Evolutionary conservation across 768 basidiomycete genomes (phyloP).

Genomic region (Crepidotus variabilis): DNA sequence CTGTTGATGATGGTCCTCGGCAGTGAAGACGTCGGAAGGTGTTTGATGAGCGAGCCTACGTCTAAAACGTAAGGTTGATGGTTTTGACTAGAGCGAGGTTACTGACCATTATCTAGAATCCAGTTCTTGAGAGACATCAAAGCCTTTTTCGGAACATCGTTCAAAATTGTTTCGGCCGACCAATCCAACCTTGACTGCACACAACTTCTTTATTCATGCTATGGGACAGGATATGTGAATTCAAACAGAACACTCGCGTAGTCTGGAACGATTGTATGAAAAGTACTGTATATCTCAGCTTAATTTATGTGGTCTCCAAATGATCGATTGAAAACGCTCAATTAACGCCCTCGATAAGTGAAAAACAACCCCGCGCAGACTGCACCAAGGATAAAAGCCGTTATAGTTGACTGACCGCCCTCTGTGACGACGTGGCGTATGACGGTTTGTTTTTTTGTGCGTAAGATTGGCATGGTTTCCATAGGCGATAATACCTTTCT

Average conservation of each 20-base stretch:
- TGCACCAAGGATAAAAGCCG: neutral
- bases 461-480: constrained; percentile 30
- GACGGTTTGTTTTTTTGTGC: neutral
- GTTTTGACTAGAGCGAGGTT: neutral
- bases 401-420: neutral
- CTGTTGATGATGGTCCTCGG: constrained; percentile 93
- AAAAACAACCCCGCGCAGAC: neutral
- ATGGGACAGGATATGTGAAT: constrained; percentile 90
- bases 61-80: constrained; percentile 63
- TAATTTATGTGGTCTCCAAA: too few species aligned
- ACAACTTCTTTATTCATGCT: constrained; percentile 82
- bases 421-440: neutral
- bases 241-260: constrained; percentile 75
- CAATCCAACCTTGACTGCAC: constrained; percentile 44
- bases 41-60: constrained; percentile 81
- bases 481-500: constrained; percentile 26
- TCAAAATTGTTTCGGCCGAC: constrained; percentile 78
- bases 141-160: constrained; percentile 84
- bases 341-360: neutral
- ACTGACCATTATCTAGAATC: constrained; percentile 49
- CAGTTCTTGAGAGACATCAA: constrained; percentile 86
- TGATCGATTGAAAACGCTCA: neutral
- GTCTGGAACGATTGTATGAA: constrained; percentile 1
- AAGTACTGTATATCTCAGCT: constrained; percentile 3
- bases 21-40: constrained; percentile 93